These are phyloP conservation scores for Quercus lobata DNA, from an alignment of 331 rosid genomes.

Conservation along the genomic window DNA sequence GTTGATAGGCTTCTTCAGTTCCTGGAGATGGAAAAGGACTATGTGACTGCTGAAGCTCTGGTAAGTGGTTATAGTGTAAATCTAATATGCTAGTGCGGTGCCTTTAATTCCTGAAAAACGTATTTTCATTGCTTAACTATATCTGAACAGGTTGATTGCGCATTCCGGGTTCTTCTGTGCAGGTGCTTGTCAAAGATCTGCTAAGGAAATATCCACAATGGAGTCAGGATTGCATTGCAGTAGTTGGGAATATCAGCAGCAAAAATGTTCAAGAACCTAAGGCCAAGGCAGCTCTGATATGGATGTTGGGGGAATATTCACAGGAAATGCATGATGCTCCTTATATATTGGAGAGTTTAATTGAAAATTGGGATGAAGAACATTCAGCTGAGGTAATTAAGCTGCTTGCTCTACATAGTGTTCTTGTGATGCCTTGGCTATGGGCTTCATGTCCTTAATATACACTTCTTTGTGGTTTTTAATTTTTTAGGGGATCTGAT, in stretches of 20 bases:
- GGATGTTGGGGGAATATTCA: slow-evolving; percentile 99
- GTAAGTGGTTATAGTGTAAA: slow-evolving; percentile 39
- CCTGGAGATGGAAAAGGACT: slow-evolving; percentile 99
- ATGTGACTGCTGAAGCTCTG: slow-evolving; percentile 98
- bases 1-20: slow-evolving; percentile 98
- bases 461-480: slow-evolving; percentile 1
- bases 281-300: slow-evolving; percentile 98
- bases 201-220: slow-evolving; percentile 97
- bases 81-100: slow-evolving; percentile 12
- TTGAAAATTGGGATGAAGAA: slow-evolving; percentile 97
- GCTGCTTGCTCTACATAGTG: background rate
- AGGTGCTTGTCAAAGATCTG: slow-evolving; percentile 99
- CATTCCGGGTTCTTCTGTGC: slow-evolving; percentile 29
- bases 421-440: background rate
- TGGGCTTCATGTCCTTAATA: background rate
- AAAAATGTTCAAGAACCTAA: slow-evolving; percentile 94
- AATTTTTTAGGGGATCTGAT: background rate
- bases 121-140: slow-evolving; percentile 12
- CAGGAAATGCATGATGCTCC: slow-evolving; percentile 98
- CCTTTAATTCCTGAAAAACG: slow-evolving; percentile 8
- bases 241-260: slow-evolving; percentile 98
- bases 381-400: slow-evolving; percentile 78
- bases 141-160: slow-evolving; percentile 14
- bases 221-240: slow-evolving; percentile 99
- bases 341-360: slow-evolving; percentile 74